phyloP scores from a whole-genome alignment of 345 rosid species.

The Trapa incisa region DNA sequence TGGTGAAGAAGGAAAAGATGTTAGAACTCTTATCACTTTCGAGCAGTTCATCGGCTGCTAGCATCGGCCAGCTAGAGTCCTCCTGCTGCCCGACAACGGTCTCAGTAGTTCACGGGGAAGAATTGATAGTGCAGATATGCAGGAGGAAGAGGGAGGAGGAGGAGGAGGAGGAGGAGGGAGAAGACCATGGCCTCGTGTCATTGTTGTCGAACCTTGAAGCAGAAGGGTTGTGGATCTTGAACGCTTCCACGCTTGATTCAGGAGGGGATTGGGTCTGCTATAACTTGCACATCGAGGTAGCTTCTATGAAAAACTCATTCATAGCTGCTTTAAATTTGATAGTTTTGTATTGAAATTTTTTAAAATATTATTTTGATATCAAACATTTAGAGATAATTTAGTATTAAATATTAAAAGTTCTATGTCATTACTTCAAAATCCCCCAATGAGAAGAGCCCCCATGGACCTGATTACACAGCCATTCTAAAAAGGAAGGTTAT shows the following conservation, averaged over 20 bases:
- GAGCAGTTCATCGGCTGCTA: background rate
- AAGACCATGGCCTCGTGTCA: slow-evolving; percentile 8
- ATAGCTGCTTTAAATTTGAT: too few relatives aligned
- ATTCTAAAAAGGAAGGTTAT: slow-evolving; percentile 13
- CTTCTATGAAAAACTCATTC: too few relatives aligned
- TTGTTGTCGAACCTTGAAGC: slow-evolving; percentile 22
- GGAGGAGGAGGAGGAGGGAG: background rate
- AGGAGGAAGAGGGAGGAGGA: slow-evolving; percentile 3
- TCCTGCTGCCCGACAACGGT: slow-evolving; percentile 9
- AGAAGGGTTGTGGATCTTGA: slow-evolving; percentile 11
- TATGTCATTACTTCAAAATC: background rate
- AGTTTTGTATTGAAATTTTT: too few relatives aligned
- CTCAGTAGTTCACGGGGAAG: slow-evolving; percentile 19
- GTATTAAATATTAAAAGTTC: background rate
- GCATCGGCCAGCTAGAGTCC: background rate
- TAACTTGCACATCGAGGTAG: slow-evolving; percentile 16
- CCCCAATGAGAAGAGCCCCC: background rate
- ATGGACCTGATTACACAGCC: slow-evolving; percentile 4
- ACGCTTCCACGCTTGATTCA: slow-evolving; percentile 17
- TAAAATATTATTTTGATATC: too few relatives aligned
- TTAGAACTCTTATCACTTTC: background rate
- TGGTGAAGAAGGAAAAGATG: slow-evolving; percentile 17
- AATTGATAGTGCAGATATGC: slow-evolving; percentile 21
- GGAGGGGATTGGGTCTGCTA: slow-evolving; percentile 15
- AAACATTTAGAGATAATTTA: background rate